Evolutionary conservation across 106 monocot species (phyloP).

Genomic region (Ottelia alismoides): DNA sequence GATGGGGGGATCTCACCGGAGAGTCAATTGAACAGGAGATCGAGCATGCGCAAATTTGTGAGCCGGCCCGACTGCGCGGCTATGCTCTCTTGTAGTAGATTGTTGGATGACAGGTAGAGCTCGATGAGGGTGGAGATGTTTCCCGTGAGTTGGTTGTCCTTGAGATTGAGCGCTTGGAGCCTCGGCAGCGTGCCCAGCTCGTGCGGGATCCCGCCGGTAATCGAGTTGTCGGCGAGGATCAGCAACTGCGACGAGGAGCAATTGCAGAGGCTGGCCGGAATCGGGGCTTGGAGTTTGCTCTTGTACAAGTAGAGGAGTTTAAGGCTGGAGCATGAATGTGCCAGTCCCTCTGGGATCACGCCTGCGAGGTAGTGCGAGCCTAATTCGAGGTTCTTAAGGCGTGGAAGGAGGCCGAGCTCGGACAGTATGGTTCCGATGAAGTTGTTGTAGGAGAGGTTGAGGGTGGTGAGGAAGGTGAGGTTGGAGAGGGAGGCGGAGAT

Average conservation of each 20-base stretch:
- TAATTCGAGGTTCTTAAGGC: not conserved
- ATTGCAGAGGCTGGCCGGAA: not conserved
- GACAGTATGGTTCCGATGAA: not conserved
- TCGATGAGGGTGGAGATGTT: not conserved
- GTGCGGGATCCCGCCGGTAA: not conserved
- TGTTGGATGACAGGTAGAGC: not conserved
- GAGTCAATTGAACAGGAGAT: not conserved
- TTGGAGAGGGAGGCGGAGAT: constrained; percentile 3
- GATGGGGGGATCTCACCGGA: not conserved
- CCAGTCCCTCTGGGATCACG: too few species aligned
- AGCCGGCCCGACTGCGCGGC: not conserved
- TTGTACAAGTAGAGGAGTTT: too few species aligned
- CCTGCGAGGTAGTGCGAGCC: not conserved
- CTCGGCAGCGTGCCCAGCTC: not conserved
- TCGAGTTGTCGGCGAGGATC: not conserved
- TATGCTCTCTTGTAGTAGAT: not conserved
- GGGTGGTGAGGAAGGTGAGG: constrained; percentile 6
- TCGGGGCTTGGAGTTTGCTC: too few species aligned
- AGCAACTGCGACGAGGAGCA: not conserved
- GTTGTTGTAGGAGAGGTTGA: not conserved
- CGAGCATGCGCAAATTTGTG: not conserved
- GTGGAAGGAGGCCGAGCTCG: not conserved
- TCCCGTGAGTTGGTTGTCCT: not conserved
- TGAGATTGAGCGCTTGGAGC: not conserved
- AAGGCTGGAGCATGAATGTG: too few species aligned